Base-by-base conservation (phyloP, 1,284 basidiomycete genomes). In the Sporisorium scitamineum region DNA sequence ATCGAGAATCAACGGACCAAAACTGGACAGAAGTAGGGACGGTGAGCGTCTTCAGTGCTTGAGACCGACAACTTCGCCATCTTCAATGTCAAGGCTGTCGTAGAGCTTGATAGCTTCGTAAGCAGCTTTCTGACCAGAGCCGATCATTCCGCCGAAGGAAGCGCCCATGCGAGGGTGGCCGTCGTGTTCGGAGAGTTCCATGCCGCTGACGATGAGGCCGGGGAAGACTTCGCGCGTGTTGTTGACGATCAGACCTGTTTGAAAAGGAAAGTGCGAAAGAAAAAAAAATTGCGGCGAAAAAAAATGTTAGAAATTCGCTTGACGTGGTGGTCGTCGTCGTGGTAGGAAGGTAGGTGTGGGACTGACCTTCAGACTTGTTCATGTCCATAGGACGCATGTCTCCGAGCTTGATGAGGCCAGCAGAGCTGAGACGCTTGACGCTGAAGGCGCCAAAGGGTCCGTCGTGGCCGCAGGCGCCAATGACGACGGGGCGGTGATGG, bases 381-480 rank as follows among this genome's bases (percentile, higher is more conserved):
- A 80, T 80, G 67, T 83, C 78, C 62, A 82, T 71, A 2, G 83
- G 86, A 20, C 90, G 88, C 93, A 94, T 94, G 86, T 93, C 92
- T 3, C 92, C 92, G 34, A 94, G 88, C 85, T 92, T 90, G 79
- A 92, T 86, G 70, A 94, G 86, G 20, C 93, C 93, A 41, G 91
- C 89, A 73, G 90, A 91, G 61, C 92, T 92, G 64, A 94, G 88
- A 39, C 93, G 89, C 86, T 94, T 94, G 67, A 93, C 93, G 34
- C 90, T 91, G 87, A 94, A 94, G 3, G 92, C 93, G 45, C 93
- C 93, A 90, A 93, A 93, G 0, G 92, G 92, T 0, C 92, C 93
- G 79, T 93, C 92, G 84, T 93, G 91, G 14, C 91, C 90, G 34
- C 90, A 91, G 42, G 84, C 85, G 10, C 85, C 85, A 51, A 79